Evolutionary conservation across 306 rosid genomes (phyloP).

Genomic region (Nissolia schottii): DNA sequence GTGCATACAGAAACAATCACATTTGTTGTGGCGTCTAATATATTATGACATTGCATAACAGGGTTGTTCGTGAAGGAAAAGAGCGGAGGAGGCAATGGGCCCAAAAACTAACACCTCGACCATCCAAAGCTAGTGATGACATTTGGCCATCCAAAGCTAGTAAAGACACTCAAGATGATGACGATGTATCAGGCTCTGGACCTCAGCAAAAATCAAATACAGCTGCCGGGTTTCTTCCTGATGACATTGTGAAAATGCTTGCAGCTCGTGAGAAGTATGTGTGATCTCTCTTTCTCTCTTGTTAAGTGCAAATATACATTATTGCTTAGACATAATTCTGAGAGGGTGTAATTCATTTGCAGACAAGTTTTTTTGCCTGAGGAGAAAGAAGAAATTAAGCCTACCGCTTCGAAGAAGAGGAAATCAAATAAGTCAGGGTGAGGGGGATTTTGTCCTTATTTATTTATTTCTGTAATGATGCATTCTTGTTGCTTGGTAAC

Average conservation of each 20-base stretch:
- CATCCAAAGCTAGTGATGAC: slow-evolving; percentile 31
- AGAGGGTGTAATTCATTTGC: slow-evolving; percentile 27
- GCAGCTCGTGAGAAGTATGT: slow-evolving; percentile 82
- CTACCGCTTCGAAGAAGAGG: slow-evolving; percentile 46
- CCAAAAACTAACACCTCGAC: slow-evolving; percentile 56
- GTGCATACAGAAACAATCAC: neutral
- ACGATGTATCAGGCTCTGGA: slow-evolving; percentile 26
- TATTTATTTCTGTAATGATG: neutral
- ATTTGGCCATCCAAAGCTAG: slow-evolving; percentile 32
- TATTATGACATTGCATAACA: slow-evolving; percentile 17
- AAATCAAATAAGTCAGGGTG: slow-evolving; percentile 58
- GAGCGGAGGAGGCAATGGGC: slow-evolving; percentile 76
- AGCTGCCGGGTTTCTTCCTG: slow-evolving; percentile 65
- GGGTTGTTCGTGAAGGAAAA: slow-evolving; percentile 69
- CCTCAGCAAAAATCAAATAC: slow-evolving; percentile 27
- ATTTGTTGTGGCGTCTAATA: neutral
- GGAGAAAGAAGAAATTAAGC: slow-evolving; percentile 45
- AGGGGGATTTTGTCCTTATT: slow-evolving; percentile 20
- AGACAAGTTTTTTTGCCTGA: slow-evolving; percentile 61
- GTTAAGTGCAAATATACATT: neutral
- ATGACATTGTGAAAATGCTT: slow-evolving; percentile 67
- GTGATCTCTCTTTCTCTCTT: slow-evolving; percentile 7
- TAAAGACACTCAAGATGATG: slow-evolving; percentile 28
- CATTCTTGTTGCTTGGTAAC: neutral
- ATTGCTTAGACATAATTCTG: neutral